phyloP scores from a whole-genome alignment of 345 rosid genomes.

The Durio zibethinus region DNA sequence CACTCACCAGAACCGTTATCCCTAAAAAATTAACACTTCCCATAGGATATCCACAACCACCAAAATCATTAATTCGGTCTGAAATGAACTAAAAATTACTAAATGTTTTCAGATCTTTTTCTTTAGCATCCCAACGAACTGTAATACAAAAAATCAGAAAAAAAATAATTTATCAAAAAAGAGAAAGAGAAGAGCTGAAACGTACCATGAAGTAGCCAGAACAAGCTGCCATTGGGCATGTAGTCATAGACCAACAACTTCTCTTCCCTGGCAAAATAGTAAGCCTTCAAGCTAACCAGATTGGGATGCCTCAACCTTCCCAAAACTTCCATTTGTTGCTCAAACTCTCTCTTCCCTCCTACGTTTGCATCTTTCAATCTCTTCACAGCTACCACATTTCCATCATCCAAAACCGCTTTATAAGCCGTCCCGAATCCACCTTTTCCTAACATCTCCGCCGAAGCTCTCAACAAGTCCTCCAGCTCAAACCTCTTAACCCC shows the following conservation, averaged over 20 bases:
- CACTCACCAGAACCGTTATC: background rate
- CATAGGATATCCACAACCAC: background rate
- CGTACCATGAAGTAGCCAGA: slow-evolving; percentile 97
- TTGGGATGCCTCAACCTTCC: slow-evolving; percentile 69
- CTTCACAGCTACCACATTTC: slow-evolving; percentile 84
- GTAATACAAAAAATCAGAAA: background rate
- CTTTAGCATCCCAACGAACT: background rate
- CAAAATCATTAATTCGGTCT: background rate
- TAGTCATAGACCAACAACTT: slow-evolving; percentile 81
- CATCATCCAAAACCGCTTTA: slow-evolving; percentile 86
- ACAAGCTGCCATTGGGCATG: slow-evolving; percentile 87
- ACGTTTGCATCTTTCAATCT: slow-evolving; percentile 70
- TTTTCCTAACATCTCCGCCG: slow-evolving; percentile 97
- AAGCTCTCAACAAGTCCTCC: slow-evolving; percentile 82
- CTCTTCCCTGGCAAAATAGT: slow-evolving; percentile 88
- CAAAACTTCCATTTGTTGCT: slow-evolving; percentile 82
- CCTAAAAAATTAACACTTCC: background rate
- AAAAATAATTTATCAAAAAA: background rate
- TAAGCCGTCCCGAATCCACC: slow-evolving; percentile 93
- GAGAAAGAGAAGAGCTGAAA: background rate
- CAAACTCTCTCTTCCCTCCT: slow-evolving; percentile 66
- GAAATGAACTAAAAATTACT: background rate
- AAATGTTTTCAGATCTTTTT: background rate
- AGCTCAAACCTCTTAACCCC: slow-evolving; percentile 74
- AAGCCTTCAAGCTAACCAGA: slow-evolving; percentile 70